Percentiles rank a stretch among this genome's conserved stretches.
Evolutionary conservation across 306 rosid species (phyloP).

Genomic region (Glycyrrhiza uralensis): DNA sequence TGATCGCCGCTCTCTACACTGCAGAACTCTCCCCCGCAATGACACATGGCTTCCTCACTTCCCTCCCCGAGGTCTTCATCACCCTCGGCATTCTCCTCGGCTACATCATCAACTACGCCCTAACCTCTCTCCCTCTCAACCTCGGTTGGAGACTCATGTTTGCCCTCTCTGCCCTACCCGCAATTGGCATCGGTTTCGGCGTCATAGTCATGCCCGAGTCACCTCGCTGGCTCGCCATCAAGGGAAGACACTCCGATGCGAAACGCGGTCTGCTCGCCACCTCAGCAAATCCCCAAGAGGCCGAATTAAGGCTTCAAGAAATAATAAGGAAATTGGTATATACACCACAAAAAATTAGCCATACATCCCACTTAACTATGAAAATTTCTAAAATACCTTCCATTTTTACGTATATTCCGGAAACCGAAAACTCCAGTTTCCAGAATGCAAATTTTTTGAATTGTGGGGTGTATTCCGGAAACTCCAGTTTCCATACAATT

Average conservation of each 20-base stretch:
- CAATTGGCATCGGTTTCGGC: constrained; percentile 44
- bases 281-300: constrained; percentile 47
- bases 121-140: constrained; percentile 40
- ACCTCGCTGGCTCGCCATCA: constrained; percentile 70
- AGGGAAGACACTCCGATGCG: constrained; percentile 46
- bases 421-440: too few relatives aligned
- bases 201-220: constrained; percentile 75
- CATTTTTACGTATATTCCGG: too few relatives aligned
- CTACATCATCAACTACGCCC: constrained; percentile 54
- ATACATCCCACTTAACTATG: too few relatives aligned
- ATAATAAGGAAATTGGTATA: too few relatives aligned
- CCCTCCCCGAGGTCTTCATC: constrained; percentile 88
- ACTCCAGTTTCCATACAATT: too few relatives aligned
- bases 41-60: constrained; percentile 72
- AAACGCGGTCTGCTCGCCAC: constrained; percentile 35
- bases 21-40: constrained; percentile 71
- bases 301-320: constrained; percentile 48
- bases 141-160: constrained; percentile 76
- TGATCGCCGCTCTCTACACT: constrained; percentile 74
- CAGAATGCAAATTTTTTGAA: too few relatives aligned
- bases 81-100: constrained; percentile 67
- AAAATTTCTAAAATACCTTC: too few relatives aligned
- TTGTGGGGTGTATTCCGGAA: too few relatives aligned
- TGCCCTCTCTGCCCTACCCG: constrained; percentile 62
- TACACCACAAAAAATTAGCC: too few relatives aligned